These are phyloP conservation scores for Cyberlindnera suaveolens DNA, from an alignment of 805 yeast species.

Conservation along the genomic window DNA sequence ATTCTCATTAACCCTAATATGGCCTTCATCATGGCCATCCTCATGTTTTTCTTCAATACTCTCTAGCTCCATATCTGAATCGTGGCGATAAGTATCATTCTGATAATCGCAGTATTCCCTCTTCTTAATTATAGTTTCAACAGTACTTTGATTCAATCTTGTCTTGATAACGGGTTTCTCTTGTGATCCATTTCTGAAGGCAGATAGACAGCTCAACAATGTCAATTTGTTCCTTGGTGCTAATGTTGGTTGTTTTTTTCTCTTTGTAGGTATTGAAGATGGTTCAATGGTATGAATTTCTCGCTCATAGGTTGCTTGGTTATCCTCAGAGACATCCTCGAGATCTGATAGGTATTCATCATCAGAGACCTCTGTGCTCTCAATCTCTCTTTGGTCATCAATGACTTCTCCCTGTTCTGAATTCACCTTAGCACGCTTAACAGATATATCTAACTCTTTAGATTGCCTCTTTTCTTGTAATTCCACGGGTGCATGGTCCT, in stretches of 20 bases:
- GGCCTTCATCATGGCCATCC: not conserved
- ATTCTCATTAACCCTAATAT: not conserved
- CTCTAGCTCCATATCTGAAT: not conserved
- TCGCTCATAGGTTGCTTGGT: not conserved
- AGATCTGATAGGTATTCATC: not conserved
- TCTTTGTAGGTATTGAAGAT: not conserved
- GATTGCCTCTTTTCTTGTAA: constrained; percentile 2
- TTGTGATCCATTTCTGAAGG: constrained; percentile 9
- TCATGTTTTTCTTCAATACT: not conserved
- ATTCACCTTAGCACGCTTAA: not conserved
- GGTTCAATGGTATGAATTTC: not conserved
- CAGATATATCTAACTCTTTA: not conserved
- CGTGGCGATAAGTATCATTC: constrained; percentile 1
- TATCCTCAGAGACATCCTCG: not conserved
- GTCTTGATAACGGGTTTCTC: not conserved
- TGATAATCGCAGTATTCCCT: constrained; percentile 9
- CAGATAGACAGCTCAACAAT: constrained; percentile 5
- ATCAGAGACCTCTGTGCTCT: not conserved
- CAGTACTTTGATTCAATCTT: not conserved
- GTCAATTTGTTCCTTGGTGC: not conserved
- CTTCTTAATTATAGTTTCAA: constrained; percentile 15
- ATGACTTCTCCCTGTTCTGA: not conserved
- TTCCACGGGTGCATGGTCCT: not conserved
- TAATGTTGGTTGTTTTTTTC: not conserved
- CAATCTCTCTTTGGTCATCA: not conserved